phyloP scores from a whole-genome alignment of 805 yeast genomes.

The Tetrapisispora namnaoensis region DNA sequence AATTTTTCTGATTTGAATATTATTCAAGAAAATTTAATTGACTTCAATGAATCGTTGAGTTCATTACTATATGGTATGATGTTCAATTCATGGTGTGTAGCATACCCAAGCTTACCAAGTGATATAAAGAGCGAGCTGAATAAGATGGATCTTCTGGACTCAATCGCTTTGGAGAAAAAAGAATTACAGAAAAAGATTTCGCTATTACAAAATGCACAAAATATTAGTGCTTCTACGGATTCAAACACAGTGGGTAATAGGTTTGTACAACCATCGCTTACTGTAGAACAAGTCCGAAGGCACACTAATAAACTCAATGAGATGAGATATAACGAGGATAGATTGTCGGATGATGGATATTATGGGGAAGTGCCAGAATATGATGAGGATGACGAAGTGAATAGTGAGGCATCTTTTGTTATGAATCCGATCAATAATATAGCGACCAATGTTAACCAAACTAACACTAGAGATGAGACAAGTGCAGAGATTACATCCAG shows the following conservation, averaged over 20 bases:
- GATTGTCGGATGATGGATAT: not conserved
- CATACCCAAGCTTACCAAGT: constrained; percentile 36
- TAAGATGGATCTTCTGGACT: constrained; percentile 12
- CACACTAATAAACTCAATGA: constrained; percentile 1
- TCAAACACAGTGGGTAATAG: not conserved
- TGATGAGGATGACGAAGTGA: constrained; percentile 19
- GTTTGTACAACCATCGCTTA: constrained; percentile 4
- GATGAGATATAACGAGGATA: not conserved
- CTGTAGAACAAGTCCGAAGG: constrained; percentile 4
- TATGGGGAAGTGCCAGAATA: not conserved
- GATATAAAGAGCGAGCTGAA: constrained; percentile 20
- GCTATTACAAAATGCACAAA: not conserved
- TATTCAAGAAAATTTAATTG: constrained; percentile 51
- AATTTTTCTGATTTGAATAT: constrained; percentile 48
- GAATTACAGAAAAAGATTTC: not conserved
- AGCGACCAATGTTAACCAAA: not conserved
- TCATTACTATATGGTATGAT: constrained; percentile 70
- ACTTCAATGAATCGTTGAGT: constrained; percentile 71
- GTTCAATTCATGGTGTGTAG: constrained; percentile 83
- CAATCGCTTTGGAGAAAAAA: constrained; percentile 13
- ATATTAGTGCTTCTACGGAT: not conserved
- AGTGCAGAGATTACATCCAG: not conserved
- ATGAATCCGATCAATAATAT: constrained; percentile 17
- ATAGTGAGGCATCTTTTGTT: constrained; percentile 29
- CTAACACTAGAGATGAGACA: too few relatives aligned